These are phyloP conservation scores for Diaporthe nobilis DNA, from an alignment of 2,329 filamentous ascomycete species.

Conservation along the genomic window DNA sequence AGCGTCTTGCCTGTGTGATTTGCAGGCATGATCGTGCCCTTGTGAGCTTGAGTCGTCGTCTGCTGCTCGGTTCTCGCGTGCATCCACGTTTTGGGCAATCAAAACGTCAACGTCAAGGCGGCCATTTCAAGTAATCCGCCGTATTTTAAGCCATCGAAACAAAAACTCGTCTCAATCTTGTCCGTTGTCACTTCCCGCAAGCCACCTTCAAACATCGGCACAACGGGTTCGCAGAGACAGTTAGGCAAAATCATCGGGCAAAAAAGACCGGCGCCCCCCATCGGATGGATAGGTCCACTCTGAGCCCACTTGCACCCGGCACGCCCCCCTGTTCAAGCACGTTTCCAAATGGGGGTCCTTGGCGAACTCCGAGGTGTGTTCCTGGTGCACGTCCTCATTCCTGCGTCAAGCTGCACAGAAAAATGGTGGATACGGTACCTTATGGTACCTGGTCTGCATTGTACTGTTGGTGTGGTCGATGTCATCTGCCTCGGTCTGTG, in stretches of 20 bases:
- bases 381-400: constrained; percentile 18
- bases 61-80: neutral
- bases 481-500: constrained; percentile 20
- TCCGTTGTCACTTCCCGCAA: constrained; percentile 33
- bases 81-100: neutral
- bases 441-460: neutral
- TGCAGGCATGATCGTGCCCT: neutral
- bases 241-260: constrained; percentile 20
- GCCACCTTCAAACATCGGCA: constrained; percentile 33
- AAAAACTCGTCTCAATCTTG: constrained; percentile 31
- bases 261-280: constrained; percentile 1
- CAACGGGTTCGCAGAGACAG: constrained; percentile 18
- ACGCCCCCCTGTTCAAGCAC: constrained; percentile 3
- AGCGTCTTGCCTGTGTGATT: constrained; percentile 19
- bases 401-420: constrained; percentile 12
- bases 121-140: constrained; percentile 8
- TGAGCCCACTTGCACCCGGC: neutral
- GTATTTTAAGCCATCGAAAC: constrained; percentile 19
- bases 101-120: neutral
- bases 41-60: neutral
- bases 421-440: neutral
- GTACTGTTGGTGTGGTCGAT: neutral
- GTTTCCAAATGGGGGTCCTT: constrained; percentile 28
- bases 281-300: neutral
- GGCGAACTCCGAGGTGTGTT: constrained; percentile 28